Percentiles rank a stretch among this genome's conserved stretches.
phyloP scores from a whole-genome alignment of 2,329 filamentous ascomycete genomes.

The Hymenoscyphus repandus region DNA sequence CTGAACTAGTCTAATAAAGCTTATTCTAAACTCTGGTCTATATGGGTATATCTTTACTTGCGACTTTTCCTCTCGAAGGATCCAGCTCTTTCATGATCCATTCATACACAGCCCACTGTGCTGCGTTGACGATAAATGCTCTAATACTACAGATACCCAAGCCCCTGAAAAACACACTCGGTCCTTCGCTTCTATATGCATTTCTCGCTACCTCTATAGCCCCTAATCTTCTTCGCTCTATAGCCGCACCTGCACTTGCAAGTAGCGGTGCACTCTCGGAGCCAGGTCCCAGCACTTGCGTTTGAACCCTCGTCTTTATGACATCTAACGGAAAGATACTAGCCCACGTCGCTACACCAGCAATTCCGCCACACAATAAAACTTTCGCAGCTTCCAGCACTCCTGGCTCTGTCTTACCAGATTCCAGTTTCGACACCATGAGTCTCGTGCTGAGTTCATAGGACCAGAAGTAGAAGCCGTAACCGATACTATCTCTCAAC shows the following conservation, averaged over 20 bases:
- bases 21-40: not conserved
- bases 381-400: constrained; percentile 54
- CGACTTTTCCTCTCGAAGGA: constrained; percentile 12
- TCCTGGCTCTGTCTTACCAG: not conserved
- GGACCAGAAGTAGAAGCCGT: constrained; percentile 95
- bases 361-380: constrained; percentile 78
- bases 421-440: constrained; percentile 33
- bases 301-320: constrained; percentile 88
- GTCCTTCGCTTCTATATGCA: constrained; percentile 60
- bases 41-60: constrained; percentile 4
- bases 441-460: constrained; percentile 71
- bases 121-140: constrained; percentile 89
- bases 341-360: constrained; percentile 82
- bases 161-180: constrained; percentile 64
- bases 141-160: constrained; percentile 76
- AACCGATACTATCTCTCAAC: constrained; percentile 81
- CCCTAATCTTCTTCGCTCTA: constrained; percentile 34
- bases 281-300: constrained; percentile 45
- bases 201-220: constrained; percentile 60
- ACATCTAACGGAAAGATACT: constrained; percentile 90
- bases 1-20: too few relatives aligned
- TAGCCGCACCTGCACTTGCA: constrained; percentile 17
- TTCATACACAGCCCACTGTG: constrained; percentile 90
- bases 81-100: constrained; percentile 66
- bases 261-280: constrained; percentile 31